These are phyloP conservation scores for Solidago caesia DNA, from an alignment of 129 eudicot species.

Conservation along the genomic window DNA sequence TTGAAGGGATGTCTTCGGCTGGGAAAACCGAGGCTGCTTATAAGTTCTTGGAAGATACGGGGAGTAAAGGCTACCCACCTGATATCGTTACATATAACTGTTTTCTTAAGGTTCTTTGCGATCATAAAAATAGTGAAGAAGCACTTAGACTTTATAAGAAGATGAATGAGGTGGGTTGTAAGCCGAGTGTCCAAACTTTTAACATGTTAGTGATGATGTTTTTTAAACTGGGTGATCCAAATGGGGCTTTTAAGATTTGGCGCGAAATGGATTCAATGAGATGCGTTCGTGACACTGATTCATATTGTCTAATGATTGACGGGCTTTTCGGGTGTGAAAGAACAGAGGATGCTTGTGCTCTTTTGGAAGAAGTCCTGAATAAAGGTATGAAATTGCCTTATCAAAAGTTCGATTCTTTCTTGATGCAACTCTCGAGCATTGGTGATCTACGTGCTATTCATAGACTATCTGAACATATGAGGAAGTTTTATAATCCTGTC, in stretches of 20 bases:
- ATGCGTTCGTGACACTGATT: slow-evolving; percentile 56
- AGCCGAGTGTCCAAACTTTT: slow-evolving; percentile 82
- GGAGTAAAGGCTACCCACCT: slow-evolving; percentile 72
- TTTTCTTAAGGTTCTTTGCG: slow-evolving; percentile 89
- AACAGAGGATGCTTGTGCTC: slow-evolving; percentile 52
- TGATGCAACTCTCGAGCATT: slow-evolving; percentile 58
- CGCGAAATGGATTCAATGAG: slow-evolving; percentile 65
- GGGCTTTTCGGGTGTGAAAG: slow-evolving; percentile 69
- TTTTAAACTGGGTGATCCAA: slow-evolving; percentile 55
- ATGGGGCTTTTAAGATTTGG: slow-evolving; percentile 75
- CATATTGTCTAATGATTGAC: slow-evolving; percentile 86
- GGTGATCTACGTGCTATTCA: slow-evolving; percentile 77
- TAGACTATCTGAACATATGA: slow-evolving; percentile 81
- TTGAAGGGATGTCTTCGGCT: slow-evolving; percentile 75
- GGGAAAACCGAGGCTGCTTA: slow-evolving; percentile 76
- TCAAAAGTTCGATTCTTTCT: slow-evolving; percentile 66
- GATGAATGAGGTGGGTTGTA: slow-evolving; percentile 64
- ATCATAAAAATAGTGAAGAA: slow-evolving; percentile 56
- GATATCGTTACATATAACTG: slow-evolving; percentile 91
- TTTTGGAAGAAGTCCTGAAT: slow-evolving; percentile 62
- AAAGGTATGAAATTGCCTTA: slow-evolving; percentile 74
- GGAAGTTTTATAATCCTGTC: slow-evolving; percentile 82
- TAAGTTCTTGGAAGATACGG: slow-evolving; percentile 78
- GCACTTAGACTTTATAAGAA: slow-evolving; percentile 53
- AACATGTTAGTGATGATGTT: slow-evolving; percentile 77